Evolutionary conservation across 352 stramenopile species (phyloP).

Genomic region (Globisporangium canariense): DNA sequence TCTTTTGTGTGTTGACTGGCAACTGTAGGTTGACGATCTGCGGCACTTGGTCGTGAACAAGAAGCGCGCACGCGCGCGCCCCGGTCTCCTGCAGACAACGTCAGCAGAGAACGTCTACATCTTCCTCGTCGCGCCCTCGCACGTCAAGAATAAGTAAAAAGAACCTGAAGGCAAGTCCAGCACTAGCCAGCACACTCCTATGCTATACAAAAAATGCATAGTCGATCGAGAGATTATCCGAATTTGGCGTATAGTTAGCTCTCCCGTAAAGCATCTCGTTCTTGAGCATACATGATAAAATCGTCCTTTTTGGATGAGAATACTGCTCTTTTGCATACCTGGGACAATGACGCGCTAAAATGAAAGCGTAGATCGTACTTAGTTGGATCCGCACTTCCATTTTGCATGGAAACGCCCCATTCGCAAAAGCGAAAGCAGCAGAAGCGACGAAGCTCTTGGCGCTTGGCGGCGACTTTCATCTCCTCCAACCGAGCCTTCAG

Average conservation of each 20-base stretch:
- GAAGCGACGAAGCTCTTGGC: background rate
- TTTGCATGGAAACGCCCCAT: constrained; percentile 3
- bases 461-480: background rate
- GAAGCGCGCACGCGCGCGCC: constrained; percentile 43
- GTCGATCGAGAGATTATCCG: background rate
- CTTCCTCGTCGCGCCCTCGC: constrained; percentile 63
- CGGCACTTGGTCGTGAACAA: constrained; percentile 59
- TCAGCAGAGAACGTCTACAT: constrained; percentile 73
- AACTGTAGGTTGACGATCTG: constrained; percentile 51
- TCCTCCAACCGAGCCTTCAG: background rate
- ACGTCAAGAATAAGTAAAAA: constrained; percentile 69
- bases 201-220: too few species aligned
- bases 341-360: too few species aligned
- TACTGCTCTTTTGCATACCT: too few species aligned
- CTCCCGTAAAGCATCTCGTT: too few species aligned
- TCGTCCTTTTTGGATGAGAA: too few species aligned
- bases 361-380: background rate
- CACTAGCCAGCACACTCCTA: too few species aligned
- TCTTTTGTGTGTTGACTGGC: background rate
- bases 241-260: too few species aligned
- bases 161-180: constrained; percentile 26
- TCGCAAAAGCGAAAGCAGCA: constrained; percentile 4
- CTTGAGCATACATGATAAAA: too few species aligned
- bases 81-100: constrained; percentile 52
- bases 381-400: too few species aligned